A percentile compares a stretch with the other conserved stretches of the same genome.
Evolutionary conservation across 495 filamentous ascomycete genomes (phyloP).

Genomic region (Penicillium atrosanguineum): DNA sequence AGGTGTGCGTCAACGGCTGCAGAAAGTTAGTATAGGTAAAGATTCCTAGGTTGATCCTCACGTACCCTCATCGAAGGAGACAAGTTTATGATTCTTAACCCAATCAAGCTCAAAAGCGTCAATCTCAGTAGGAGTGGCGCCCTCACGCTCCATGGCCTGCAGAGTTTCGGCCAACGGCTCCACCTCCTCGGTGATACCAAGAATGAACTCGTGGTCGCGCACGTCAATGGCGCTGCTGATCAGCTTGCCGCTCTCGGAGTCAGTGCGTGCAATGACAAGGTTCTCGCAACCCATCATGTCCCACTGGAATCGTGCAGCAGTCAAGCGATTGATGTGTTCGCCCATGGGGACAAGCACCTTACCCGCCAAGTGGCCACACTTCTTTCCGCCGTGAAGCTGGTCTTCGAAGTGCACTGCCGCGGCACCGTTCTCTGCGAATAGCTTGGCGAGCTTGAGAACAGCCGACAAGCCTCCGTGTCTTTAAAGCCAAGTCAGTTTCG

Average conservation of each 20-base stretch:
- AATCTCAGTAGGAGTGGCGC: constrained; percentile 75
- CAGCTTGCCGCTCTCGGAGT: constrained; percentile 89
- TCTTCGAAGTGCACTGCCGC: constrained; percentile 98
- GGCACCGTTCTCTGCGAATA: constrained; percentile 97
- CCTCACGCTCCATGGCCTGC: constrained; percentile 82
- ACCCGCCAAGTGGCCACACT: constrained; percentile 94
- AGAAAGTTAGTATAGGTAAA: constrained; percentile 14
- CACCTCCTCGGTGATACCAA: constrained; percentile 70
- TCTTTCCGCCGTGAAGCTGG: constrained; percentile 96
- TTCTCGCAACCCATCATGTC: constrained; percentile 96
- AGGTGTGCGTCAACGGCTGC: constrained; percentile 73
- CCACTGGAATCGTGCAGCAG: constrained; percentile 94
- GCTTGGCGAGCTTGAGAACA: constrained; percentile 93
- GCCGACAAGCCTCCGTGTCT: constrained; percentile 82
- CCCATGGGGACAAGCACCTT: constrained; percentile 93
- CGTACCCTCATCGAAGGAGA: constrained; percentile 85
- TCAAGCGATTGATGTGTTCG: constrained; percentile 93
- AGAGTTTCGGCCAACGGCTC: constrained; percentile 83
- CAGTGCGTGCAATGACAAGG: constrained; percentile 89
- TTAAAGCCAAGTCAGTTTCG: constrained; percentile 1
- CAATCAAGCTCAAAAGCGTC: constrained; percentile 83
- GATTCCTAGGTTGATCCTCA: background rate
- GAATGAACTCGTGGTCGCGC: constrained; percentile 94
- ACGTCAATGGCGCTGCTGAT: constrained; percentile 88
- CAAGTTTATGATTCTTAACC: constrained; percentile 81